phyloP scores from a whole-genome alignment of 2,329 filamentous ascomycete genomes.

The Alternaria rosae region DNA sequence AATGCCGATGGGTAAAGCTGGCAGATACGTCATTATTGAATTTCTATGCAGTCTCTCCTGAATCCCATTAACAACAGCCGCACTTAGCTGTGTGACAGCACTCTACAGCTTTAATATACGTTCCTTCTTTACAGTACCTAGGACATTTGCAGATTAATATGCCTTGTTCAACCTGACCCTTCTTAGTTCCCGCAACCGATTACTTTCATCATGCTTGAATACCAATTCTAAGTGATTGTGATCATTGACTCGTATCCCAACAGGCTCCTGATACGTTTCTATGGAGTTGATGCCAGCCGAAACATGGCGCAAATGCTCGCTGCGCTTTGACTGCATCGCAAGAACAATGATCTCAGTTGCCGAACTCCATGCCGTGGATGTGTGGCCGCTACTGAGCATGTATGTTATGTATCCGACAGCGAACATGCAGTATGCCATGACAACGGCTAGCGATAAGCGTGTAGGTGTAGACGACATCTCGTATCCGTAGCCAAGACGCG shows the following conservation, averaged over 20 bases:
- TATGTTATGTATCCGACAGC: slow-evolving; percentile 15
- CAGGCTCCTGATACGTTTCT: slow-evolving; percentile 15
- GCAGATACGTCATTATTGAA: too few relatives aligned
- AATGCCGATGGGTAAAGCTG: too few relatives aligned
- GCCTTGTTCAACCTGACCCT: not conserved
- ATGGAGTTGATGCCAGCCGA: slow-evolving; percentile 18
- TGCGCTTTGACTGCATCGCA: slow-evolving; percentile 22
- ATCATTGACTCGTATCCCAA: slow-evolving; percentile 21
- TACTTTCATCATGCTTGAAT: not conserved
- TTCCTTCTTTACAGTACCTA: too few relatives aligned
- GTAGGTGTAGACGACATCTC: not conserved
- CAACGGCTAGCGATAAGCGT: slow-evolving; percentile 11
- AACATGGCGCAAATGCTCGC: slow-evolving; percentile 9
- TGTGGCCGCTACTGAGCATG: slow-evolving; percentile 15
- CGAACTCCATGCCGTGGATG: slow-evolving; percentile 23
- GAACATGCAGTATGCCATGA: slow-evolving; percentile 13
- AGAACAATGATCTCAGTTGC: slow-evolving; percentile 19
- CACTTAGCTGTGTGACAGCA: too few relatives aligned
- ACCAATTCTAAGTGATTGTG: not conserved
- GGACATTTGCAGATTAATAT: too few relatives aligned
- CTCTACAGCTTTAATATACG: too few relatives aligned
- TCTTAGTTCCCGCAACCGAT: not conserved
- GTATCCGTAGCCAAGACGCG: slow-evolving; percentile 13
- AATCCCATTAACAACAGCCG: too few relatives aligned
- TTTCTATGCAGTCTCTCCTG: too few relatives aligned